phyloP scores from a whole-genome alignment of 192 early-diverging fungal genomes.

The Coemansia sp. region DNA sequence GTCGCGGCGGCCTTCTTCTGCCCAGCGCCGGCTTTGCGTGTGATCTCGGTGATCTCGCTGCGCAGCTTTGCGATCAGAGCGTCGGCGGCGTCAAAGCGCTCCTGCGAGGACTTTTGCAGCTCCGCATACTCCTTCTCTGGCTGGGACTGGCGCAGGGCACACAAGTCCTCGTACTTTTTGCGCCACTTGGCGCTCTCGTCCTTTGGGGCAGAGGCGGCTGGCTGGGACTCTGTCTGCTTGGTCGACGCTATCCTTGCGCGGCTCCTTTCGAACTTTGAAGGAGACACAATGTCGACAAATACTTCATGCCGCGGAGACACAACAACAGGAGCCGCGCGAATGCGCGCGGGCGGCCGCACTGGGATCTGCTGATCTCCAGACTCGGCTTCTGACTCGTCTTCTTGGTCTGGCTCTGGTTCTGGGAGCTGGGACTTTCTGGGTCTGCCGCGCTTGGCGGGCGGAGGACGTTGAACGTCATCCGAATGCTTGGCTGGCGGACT shows the following conservation, averaged over 20 bases:
- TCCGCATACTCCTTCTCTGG: slow-evolving; percentile 42
- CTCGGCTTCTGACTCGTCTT: not conserved
- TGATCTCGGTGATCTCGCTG: slow-evolving; percentile 28
- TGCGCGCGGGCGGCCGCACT: not conserved
- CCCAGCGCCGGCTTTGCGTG: slow-evolving; percentile 12
- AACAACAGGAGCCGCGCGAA: not conserved
- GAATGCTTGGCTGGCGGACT: not conserved
- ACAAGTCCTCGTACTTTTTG: slow-evolving; percentile 51
- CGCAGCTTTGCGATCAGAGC: slow-evolving; percentile 37
- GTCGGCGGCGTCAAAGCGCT: slow-evolving; percentile 46
- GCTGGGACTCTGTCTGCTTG: not conserved
- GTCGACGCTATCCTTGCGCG: slow-evolving; percentile 16
- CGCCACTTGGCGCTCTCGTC: slow-evolving; percentile 36
- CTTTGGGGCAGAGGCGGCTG: not conserved
- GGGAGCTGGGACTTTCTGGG: slow-evolving; percentile 2
- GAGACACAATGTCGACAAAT: slow-evolving; percentile 44
- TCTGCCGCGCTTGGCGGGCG: slow-evolving; percentile 28
- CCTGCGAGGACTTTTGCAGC: slow-evolving; percentile 26
- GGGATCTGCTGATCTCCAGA: not conserved
- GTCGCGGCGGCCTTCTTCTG: slow-evolving; percentile 2
- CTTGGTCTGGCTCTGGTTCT: not conserved
- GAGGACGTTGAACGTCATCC: not conserved
- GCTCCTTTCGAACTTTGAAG: slow-evolving; percentile 43
- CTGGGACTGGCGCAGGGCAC: slow-evolving; percentile 36
- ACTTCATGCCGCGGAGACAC: not conserved